These are phyloP conservation scores for Malassezia equina DNA, from an alignment of 1,284 basidiomycete species.

Conservation along the genomic window DNA sequence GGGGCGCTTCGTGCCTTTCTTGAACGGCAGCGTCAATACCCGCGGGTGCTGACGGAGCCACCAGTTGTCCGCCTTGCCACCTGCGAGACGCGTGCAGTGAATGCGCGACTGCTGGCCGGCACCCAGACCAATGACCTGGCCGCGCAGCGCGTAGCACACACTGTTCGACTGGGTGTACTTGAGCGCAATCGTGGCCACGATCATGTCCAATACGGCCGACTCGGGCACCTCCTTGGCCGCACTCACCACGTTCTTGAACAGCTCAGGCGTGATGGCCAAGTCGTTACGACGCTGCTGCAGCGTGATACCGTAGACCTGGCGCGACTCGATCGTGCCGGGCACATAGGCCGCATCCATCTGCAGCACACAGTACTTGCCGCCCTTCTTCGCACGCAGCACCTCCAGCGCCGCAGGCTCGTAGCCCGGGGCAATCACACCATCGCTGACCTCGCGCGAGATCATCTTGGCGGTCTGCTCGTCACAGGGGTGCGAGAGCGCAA, in stretches of 20 bases:
- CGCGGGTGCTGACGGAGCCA: conserved; percentile 95
- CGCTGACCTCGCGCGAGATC: conserved; percentile 93
- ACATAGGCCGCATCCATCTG: conserved; percentile 48
- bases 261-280: conserved; percentile 67
- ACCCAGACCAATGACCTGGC: conserved; percentile 86
- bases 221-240: conserved; percentile 61
- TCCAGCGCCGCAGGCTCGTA: conserved; percentile 82
- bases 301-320: conserved; percentile 86
- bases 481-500: conserved; percentile 82
- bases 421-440: conserved; percentile 92
- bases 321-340: conserved; percentile 60
- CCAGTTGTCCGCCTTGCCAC: conserved; percentile 97
- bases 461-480: conserved; percentile 90
- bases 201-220: conserved; percentile 37
- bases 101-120: conserved; percentile 98
- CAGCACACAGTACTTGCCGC: conserved; percentile 94
- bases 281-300: conserved; percentile 88
- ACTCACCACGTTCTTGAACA: conserved; percentile 82
- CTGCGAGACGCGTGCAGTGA: conserved; percentile 95
- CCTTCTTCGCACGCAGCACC: conserved; percentile 90
- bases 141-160: conserved; percentile 87
- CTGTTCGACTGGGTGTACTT: conserved; percentile 99
- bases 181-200: conserved; percentile 73
- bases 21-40: conserved; percentile 83
- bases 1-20: conserved; percentile 90